phyloP scores from a whole-genome alignment of 164 flowering plant genomes.

The Berberis vulgaris region DNA sequence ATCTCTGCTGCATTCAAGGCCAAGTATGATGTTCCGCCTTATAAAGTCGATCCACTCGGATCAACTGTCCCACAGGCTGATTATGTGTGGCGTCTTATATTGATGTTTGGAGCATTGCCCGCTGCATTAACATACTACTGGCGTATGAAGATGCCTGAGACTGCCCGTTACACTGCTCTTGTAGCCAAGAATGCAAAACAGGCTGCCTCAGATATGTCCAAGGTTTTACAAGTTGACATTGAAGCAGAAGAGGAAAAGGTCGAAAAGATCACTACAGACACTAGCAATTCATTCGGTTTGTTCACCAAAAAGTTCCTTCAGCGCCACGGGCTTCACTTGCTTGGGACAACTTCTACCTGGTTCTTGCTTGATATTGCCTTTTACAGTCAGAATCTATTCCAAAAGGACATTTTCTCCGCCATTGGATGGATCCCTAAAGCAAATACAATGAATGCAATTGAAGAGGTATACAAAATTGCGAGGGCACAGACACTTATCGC shows the following conservation, averaged over 20 bases:
- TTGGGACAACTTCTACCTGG: constrained; percentile 14
- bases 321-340: constrained; percentile 16
- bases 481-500: constrained; percentile 18
- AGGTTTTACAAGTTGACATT: constrained; percentile 10
- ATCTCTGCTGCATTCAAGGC: constrained; percentile 6
- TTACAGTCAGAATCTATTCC: constrained; percentile 16
- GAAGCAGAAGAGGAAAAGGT: constrained; percentile 9
- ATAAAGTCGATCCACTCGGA: constrained; percentile 2
- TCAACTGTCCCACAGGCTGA: constrained; percentile 13
- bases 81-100: constrained; percentile 10
- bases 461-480: constrained; percentile 14
- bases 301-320: constrained; percentile 9
- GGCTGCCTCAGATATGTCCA: constrained; percentile 8
- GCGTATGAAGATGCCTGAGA: constrained; percentile 55
- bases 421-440: constrained; percentile 16
- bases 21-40: constrained; percentile 1
- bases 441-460: constrained; percentile 16
- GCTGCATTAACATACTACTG: constrained; percentile 34
- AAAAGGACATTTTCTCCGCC: constrained; percentile 16
- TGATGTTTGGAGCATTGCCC: constrained; percentile 13
- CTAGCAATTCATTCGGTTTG: constrained; percentile 9
- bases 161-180: constrained; percentile 45
- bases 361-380: constrained; percentile 16
- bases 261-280: background rate
- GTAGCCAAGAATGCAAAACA: constrained; percentile 8